Conservation (phyloP, 2,329 filamentous ascomycete genomes). For the Phyllosticta citribraziliensis region DNA sequence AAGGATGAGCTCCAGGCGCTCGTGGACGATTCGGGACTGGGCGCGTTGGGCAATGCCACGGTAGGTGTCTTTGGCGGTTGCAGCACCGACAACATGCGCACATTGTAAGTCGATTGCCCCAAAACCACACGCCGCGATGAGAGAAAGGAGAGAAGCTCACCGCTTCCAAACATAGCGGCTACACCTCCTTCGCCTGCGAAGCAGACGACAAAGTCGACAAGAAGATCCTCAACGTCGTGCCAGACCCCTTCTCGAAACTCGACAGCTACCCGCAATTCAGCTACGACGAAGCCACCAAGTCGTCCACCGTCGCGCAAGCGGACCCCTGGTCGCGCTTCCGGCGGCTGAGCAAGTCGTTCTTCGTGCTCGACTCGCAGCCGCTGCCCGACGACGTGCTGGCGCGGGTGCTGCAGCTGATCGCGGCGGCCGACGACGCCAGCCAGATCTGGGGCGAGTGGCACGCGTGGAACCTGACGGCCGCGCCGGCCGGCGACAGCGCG, state of each 20-base stretch:
- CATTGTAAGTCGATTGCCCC: background rate
- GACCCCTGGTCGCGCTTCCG: constrained; percentile 11
- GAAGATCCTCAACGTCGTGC: constrained; percentile 6
- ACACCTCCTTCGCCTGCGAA: constrained; percentile 9
- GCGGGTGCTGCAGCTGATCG: constrained; percentile 10
- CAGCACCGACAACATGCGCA: background rate
- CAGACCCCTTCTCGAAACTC: background rate
- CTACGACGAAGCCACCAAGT: constrained; percentile 5
- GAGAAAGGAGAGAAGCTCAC: background rate
- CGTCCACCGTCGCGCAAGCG: background rate
- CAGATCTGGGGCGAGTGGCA: constrained; percentile 13
- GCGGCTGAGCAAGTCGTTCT: constrained; percentile 13
- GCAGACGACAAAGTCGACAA: constrained; percentile 10
- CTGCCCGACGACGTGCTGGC: constrained; percentile 6
- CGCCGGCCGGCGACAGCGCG: constrained; percentile 2
- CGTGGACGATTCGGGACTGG: constrained; percentile 6
- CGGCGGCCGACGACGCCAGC: constrained; percentile 4
- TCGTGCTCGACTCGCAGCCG: constrained; percentile 11
- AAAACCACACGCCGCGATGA: background rate
- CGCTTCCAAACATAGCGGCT: constrained; percentile 10
- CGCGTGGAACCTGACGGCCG: constrained; percentile 11
- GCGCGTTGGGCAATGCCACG: background rate
- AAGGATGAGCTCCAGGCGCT: constrained; percentile 10
- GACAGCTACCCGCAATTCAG: background rate
- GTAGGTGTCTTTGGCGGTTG: background rate